A percentile compares a stretch with the other conserved stretches of the same genome.
phyloP scores from a whole-genome alignment of 805 yeast species.

The Candida pseudoglaebosa region DNA sequence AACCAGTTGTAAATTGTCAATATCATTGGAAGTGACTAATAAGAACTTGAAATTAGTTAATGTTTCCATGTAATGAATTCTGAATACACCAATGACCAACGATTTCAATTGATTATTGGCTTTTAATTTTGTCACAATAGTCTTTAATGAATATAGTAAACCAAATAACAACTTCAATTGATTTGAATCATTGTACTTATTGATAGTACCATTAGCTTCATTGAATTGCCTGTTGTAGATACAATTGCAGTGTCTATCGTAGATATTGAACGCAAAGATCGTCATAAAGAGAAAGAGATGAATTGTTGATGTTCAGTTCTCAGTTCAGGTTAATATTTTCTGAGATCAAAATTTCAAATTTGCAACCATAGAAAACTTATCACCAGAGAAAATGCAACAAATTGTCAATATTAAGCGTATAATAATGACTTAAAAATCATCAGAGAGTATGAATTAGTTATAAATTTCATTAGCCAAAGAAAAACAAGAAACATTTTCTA shows the following conservation, averaged over 20 bases:
- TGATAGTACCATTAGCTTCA: conserved; percentile 24
- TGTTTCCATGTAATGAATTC: conserved; percentile 78
- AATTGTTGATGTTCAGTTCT: neutral
- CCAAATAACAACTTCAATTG: conserved; percentile 83
- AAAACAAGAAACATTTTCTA: too few relatives aligned
- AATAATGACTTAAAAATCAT: too few relatives aligned
- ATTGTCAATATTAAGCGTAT: neutral
- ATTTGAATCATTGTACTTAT: conserved; percentile 60
- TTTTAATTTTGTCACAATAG: conserved; percentile 55
- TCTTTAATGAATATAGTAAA: conserved; percentile 71
- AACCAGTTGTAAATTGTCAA: conserved; percentile 52
- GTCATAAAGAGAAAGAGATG: conserved; percentile 37
- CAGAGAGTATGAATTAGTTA: too few relatives aligned
- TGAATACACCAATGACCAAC: conserved; percentile 69
- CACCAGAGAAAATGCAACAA: neutral
- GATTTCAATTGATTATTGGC: conserved; percentile 42
- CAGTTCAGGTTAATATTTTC: neutral
- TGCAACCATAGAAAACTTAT: neutral
- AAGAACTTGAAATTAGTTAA: conserved; percentile 76
- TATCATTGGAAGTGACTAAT: conserved; percentile 60
- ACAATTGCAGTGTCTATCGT: conserved; percentile 89
- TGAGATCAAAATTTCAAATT: too few relatives aligned
- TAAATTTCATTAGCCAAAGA: too few relatives aligned
- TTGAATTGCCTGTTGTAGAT: conserved; percentile 68
- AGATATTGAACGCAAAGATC: conserved; percentile 83